Conservation (phyloP, 139 green algal species). For the Tetradesmus obliquus region DNA sequence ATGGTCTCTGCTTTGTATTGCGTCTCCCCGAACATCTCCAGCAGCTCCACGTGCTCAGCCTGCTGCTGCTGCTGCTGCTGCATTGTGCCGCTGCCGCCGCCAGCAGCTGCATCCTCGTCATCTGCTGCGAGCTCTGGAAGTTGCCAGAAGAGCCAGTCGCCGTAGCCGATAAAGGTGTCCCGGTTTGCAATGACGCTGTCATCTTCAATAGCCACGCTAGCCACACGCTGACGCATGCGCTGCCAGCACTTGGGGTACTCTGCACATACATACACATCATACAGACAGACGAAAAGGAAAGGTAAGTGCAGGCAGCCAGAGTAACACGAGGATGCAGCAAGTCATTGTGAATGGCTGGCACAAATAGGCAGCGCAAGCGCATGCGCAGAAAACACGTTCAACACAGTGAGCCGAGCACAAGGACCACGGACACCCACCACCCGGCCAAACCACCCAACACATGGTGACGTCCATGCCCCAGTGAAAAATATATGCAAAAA, state of each 20-base stretch:
- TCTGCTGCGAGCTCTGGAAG: not conserved
- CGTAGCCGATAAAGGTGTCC: not conserved
- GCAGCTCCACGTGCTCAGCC: not conserved
- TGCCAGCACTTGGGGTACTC: not conserved
- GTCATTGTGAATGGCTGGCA: no score
- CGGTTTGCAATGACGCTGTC: not conserved
- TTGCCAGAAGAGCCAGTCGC: not conserved
- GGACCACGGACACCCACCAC: no score
- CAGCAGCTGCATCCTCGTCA: not conserved
- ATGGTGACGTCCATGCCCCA: no score
- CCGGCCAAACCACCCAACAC: no score
- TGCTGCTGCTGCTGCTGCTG: not conserved
- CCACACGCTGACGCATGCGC: not conserved
- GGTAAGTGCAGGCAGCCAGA: no score
- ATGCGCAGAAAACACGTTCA: no score
- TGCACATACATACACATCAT: not conserved
- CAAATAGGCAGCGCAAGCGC: no score
- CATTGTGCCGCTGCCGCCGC: no score
- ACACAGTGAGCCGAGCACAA: no score
- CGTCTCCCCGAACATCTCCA: not conserved
- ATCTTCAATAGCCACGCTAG: not conserved
- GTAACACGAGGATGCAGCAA: no score
- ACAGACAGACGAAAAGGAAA: no score
- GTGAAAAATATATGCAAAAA: no score
- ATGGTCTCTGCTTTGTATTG: not conserved